Evolutionary conservation across 2,329 filamentous ascomycete genomes (phyloP), one percentile per base, ranked within the genome.

Genomic region (Falciphora oryzae): DNA sequence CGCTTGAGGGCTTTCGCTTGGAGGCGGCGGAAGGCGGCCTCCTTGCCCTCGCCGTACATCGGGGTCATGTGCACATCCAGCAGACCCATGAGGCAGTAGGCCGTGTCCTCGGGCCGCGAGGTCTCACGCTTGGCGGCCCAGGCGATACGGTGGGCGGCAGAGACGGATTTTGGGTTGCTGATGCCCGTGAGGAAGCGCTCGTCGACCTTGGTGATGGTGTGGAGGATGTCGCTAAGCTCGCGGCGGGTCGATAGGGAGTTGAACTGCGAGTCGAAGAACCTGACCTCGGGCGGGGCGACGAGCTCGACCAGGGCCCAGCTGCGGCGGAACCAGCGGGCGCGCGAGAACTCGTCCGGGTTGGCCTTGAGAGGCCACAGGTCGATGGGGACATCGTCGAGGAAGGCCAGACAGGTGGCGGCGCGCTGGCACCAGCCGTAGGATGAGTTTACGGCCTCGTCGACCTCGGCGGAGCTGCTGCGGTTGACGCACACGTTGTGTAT

Each of bases 41-140:
- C 27, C 16, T 18, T 31, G 8, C 65, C 65, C 58, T 66, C 63
- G 53, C 63, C 65, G 57, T 66, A 66, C 7, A 65, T 27, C 2
- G 66, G 53, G 14, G 63, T 58, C 63, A 66, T 65, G 58, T 63
- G 50, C 16, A 67, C 62, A 22, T 62, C 59, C 28, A 67, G 63
- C 44, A 67, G 29, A 13, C 65, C 66, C 59, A 67, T 29, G 11
- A 67, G 53, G 28, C 56, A 62, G 57, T 67, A 67, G 35, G 59
- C 66, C 10, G 3, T 3, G 63, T 67, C 66, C 44, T 67, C 66
- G 53, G 27, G 58, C 27, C 64, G 59, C 25, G 64, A 60, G 2
- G 64, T 61, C 28, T 29, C 16, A 4, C 65, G 44, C 16, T 31
- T 57, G 22, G 65, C 63, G 4, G 65, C 65, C 65, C 65, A 66